These are phyloP conservation scores for Coemansia sp. DNA, from an alignment of 192 early-diverging fungal species.

Conservation along the genomic window DNA sequence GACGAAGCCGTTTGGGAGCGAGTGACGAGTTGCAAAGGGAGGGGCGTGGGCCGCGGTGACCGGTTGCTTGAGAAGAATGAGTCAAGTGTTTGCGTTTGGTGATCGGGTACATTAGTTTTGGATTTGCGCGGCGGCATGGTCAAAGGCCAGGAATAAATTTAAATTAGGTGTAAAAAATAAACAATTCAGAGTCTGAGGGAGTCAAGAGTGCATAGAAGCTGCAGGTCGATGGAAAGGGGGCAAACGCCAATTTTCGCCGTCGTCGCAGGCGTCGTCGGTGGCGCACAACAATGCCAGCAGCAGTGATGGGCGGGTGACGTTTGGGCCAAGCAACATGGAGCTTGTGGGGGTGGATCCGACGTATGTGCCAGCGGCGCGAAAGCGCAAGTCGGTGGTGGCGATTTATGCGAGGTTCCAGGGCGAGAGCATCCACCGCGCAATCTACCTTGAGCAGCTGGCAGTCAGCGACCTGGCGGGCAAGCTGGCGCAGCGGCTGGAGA, in stretches of 20 bases:
- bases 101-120: not conserved
- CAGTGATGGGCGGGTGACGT: not conserved
- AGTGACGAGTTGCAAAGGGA: not conserved
- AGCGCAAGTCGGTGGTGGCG: constrained; percentile 52
- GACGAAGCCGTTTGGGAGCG: not conserved
- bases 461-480: constrained; percentile 59
- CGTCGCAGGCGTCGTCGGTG: constrained; percentile 11
- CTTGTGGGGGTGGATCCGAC: constrained; percentile 63
- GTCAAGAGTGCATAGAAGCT: not conserved
- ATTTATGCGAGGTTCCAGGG: not conserved
- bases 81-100: not conserved
- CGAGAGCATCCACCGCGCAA: not conserved
- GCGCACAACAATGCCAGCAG: not conserved
- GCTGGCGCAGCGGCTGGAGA: constrained; percentile 60
- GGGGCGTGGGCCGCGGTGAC: not conserved
- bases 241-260: not conserved
- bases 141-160: not conserved
- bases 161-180: not conserved
- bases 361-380: constrained; percentile 60
- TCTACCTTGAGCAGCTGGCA: constrained; percentile 28
- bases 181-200: not conserved
- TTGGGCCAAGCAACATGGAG: constrained; percentile 25
- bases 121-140: not conserved
- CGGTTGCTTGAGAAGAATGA: not conserved
- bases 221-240: not conserved